Evolutionary conservation across 805 yeast genomes (phyloP), one percentile per base, ranked within the genome.

Genomic region (Lachancea waltii): DNA sequence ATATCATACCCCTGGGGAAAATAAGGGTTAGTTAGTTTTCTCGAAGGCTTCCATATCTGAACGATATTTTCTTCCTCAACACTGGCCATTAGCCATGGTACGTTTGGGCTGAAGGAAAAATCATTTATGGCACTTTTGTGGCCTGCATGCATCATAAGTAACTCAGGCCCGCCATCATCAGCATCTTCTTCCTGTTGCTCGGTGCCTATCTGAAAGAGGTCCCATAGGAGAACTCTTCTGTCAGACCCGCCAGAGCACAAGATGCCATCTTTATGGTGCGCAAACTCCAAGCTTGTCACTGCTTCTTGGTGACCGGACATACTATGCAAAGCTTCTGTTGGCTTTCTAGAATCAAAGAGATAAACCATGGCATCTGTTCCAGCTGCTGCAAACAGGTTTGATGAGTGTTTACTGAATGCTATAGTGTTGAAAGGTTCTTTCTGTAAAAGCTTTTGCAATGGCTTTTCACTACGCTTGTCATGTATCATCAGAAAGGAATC

Each of bases 81-180:
- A 25, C 84, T 72, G 0, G 83, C 85, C 40, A 82, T 51, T 26
- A 84, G 71, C 89, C 90, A 84, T n/a, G 84, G 84, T 41, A 77
- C 69, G 27, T 56, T 54, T 5, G 79, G 77, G 53, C 79, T 81
- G 69, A 85, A 79, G 23, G 78, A 72, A 47, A 84, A 67, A 56
- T 84, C 95, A 30, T 79, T 77, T 13, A 84, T 79, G 5, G 81
- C 69, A 13, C 85, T 81, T 14, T 87, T 79, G 54, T 86, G 95
- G 15, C 95, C 95, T 26, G 94, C 95, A 56, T 86, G 95, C 80
- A 86, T 82, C 87, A 85, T 82, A 50, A 85, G 67, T 24, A 86
- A 62, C 58, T 86, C 96, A 4, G 95, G 90, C 19, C 82, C 82
- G 27, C 95, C 96, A 52, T 86, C 96, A 47, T 83, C 95, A 21